Evolutionary conservation across 1,139 yeast genomes (phyloP).

Genomic region (Yamadazyma sp.): DNA sequence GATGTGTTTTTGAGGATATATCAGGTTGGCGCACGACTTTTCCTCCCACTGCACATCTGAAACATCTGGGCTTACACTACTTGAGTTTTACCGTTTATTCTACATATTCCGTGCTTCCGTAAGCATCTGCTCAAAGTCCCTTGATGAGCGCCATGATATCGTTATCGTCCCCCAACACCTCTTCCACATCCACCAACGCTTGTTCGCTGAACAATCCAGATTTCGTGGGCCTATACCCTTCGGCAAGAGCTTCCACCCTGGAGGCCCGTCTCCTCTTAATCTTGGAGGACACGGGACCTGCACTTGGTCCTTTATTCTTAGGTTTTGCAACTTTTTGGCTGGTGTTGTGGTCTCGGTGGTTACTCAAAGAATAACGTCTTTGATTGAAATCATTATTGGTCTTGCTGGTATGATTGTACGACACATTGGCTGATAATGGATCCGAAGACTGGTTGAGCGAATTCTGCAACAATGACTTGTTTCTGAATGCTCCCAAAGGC

Average conservation of each 20-base stretch:
- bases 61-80: no score
- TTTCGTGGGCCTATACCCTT: slow-evolving; percentile 70
- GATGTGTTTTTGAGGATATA: no score
- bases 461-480: slow-evolving; percentile 57
- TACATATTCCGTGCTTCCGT: no score
- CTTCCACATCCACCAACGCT: slow-evolving; percentile 71
- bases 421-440: slow-evolving; percentile 20
- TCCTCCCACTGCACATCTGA: no score
- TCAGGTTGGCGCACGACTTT: no score
- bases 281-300: slow-evolving; percentile 22
- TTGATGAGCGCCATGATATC: slow-evolving; percentile 48
- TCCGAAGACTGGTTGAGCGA: slow-evolving; percentile 23
- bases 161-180: slow-evolving; percentile 47
- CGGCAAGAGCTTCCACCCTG: slow-evolving; percentile 71
- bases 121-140: slow-evolving; percentile 28
- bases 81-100: no score
- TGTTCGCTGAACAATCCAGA: slow-evolving; percentile 74
- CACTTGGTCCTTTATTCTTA: slow-evolving; percentile 13
- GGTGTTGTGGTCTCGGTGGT: slow-evolving; percentile 3
- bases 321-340: slow-evolving; percentile 6
- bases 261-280: slow-evolving; percentile 55
- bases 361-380: slow-evolving; percentile 19
- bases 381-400: slow-evolving; percentile 22
- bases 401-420: slow-evolving; percentile 23
- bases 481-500: slow-evolving; percentile 87